Evolutionary conservation across 164 flowering plant species (phyloP).

Genomic region (Tetracentron sinense): DNA sequence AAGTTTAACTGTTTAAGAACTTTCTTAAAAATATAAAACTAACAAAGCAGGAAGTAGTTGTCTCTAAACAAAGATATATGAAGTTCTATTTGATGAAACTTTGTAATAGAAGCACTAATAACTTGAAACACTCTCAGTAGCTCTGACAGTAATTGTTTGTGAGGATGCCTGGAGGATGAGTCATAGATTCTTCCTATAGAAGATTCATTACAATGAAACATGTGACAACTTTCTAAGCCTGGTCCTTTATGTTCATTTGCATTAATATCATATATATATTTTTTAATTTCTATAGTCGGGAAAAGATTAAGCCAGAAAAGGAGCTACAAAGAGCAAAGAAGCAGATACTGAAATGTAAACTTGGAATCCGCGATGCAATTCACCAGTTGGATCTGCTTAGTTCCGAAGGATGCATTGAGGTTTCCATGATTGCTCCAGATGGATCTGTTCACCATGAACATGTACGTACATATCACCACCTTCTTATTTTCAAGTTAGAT

Average conservation of each 20-base stretch:
- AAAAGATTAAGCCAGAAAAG: slow-evolving; percentile 88
- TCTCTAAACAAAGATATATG: too few relatives aligned
- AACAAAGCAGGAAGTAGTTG: too few relatives aligned
- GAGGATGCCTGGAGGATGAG: not conserved
- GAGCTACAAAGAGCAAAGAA: slow-evolving; percentile 83
- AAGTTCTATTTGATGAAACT: too few relatives aligned
- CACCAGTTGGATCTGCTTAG: slow-evolving; percentile 76
- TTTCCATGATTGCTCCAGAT: slow-evolving; percentile 70
- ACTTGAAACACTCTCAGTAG: too few relatives aligned
- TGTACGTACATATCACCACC: slow-evolving; percentile 32
- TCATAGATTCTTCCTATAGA: not conserved
- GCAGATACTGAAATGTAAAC: slow-evolving; percentile 85
- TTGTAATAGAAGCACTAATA: too few relatives aligned
- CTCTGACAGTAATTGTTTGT: not conserved
- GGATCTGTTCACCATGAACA: slow-evolving; percentile 94
- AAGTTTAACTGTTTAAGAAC: too few relatives aligned
- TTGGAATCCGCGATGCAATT: slow-evolving; percentile 86
- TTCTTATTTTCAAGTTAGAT: not conserved
- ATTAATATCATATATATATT: not conserved
- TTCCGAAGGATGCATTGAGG: slow-evolving; percentile 72
- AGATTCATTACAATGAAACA: not conserved
- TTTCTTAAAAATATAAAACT: too few relatives aligned
- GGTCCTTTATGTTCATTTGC: not conserved
- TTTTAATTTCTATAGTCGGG: slow-evolving; percentile 53
- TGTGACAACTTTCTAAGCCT: not conserved